Percentiles rank a stretch among this genome's conserved stretches.
These are phyloP conservation scores for Globisporangium splendens DNA, from an alignment of 352 stramenopile genomes.

Conservation along the genomic window DNA sequence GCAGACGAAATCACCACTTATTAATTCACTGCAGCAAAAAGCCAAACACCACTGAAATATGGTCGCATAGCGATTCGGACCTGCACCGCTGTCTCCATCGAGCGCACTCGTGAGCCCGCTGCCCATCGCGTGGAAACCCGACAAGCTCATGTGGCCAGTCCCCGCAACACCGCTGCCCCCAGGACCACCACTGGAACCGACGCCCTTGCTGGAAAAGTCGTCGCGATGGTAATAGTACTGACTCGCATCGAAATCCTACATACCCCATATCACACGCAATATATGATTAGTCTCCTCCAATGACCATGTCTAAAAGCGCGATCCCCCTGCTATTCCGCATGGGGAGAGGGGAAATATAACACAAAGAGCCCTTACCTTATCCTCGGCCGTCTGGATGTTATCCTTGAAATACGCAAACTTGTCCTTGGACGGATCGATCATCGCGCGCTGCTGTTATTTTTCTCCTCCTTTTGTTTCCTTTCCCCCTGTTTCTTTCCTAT, in stretches of 20 bases:
- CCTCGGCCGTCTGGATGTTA: constrained; percentile 86
- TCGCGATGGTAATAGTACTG: constrained; percentile 88
- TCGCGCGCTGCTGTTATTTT: constrained; percentile 10
- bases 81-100: constrained; percentile 18
- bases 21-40: not conserved
- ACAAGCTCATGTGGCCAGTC: constrained; percentile 35
- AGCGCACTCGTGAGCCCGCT: constrained; percentile 24
- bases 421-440: constrained; percentile 87
- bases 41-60: not conserved
- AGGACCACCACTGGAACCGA: constrained; percentile 15
- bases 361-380: constrained; percentile 48
- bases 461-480: no score
- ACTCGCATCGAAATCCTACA: constrained; percentile 82
- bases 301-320: not conserved
- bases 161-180: constrained; percentile 22
- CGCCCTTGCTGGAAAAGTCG: constrained; percentile 49
- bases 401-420: constrained; percentile 90
- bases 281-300: no score
- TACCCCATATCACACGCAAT: not conserved
- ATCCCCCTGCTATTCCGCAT: not conserved
- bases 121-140: constrained; percentile 50
- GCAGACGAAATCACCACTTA: not conserved
- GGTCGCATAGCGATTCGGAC: no score
- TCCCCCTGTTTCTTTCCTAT: no score
- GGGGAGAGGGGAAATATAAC: no score